phyloP scores from a whole-genome alignment of 345 rosid species.

The Hibiscus mutabilis region DNA sequence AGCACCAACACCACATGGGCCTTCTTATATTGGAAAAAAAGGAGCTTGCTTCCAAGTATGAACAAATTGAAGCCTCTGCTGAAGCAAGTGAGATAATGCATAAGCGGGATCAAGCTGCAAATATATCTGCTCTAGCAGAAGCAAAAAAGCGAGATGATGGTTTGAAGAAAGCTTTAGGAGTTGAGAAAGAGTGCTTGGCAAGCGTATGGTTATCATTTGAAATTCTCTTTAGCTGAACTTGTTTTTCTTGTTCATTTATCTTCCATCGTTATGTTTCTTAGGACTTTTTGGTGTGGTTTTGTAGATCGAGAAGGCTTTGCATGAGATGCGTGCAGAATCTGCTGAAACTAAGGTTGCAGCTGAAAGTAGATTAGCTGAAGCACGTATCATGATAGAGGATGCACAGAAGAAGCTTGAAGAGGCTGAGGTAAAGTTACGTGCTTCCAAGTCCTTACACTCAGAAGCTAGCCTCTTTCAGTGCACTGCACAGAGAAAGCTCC shows the following conservation, averaged over 20 bases:
- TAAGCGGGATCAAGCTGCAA: slow-evolving; percentile 61
- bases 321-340: slow-evolving; percentile 91
- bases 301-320: slow-evolving; percentile 90
- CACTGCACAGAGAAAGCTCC: slow-evolving; percentile 79
- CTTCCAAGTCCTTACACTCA: slow-evolving; percentile 67
- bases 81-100: slow-evolving; percentile 56
- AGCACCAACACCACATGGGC: slow-evolving; percentile 94
- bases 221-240: background rate
- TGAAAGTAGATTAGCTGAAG: slow-evolving; percentile 58
- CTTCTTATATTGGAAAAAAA: slow-evolving; percentile 75
- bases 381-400: slow-evolving; percentile 58
- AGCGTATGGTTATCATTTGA: slow-evolving; percentile 49
- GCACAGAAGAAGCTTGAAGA: slow-evolving; percentile 59
- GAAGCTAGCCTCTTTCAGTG: slow-evolving; percentile 62
- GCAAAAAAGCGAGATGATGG: slow-evolving; percentile 71
- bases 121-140: slow-evolving; percentile 59
- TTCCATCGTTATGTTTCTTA: slow-evolving; percentile 2
- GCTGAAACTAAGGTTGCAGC: slow-evolving; percentile 90
- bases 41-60: slow-evolving; percentile 49
- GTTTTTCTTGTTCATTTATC: background rate
- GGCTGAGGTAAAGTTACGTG: slow-evolving; percentile 54
- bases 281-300: slow-evolving; percentile 13
- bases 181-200: slow-evolving; percentile 78
- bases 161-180: slow-evolving; percentile 75
- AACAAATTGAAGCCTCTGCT: slow-evolving; percentile 58